These are phyloP conservation scores for Agrocybe praecox DNA, from an alignment of 768 basidiomycete genomes.

Conservation along the genomic window DNA sequence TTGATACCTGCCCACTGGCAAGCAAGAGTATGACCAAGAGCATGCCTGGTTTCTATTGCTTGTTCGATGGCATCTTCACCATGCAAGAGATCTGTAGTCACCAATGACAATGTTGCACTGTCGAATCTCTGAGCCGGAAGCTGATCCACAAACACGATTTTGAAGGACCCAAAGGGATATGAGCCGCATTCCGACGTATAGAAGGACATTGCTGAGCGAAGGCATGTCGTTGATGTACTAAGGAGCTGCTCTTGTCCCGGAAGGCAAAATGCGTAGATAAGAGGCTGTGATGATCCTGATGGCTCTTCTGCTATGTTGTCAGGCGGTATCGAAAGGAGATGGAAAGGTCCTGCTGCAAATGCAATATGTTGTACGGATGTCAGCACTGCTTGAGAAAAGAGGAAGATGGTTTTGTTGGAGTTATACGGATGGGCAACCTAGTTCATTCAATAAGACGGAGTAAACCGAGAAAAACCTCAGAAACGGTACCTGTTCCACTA, in stretches of 20 bases:
- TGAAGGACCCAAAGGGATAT: conserved; percentile 95
- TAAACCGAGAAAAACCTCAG: conserved; percentile 2
- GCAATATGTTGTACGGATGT: conserved; percentile 97
- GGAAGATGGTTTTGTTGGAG: conserved; percentile 92
- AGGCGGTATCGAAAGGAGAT: conserved; percentile 67
- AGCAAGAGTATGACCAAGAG: conserved; percentile 85
- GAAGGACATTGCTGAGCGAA: conserved; percentile 91
- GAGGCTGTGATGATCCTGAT: conserved; percentile 62
- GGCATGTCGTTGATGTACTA: conserved; percentile 66
- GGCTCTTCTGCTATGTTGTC: conserved; percentile 66
- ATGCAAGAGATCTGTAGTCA: conserved; percentile 81
- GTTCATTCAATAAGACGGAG: conserved; percentile 2
- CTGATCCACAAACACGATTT: conserved; percentile 92
- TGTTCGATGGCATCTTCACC: conserved; percentile 92
- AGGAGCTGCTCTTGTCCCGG: conserved; percentile 84
- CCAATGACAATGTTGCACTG: conserved; percentile 79
- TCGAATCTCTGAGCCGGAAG: conserved; percentile 82
- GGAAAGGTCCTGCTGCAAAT: conserved; percentile 95
- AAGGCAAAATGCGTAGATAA: conserved; percentile 91
- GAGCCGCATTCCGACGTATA: conserved; percentile 92
- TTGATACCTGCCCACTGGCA: conserved; percentile 98
- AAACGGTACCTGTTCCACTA: conserved; percentile 84
- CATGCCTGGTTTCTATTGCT: conserved; percentile 86
- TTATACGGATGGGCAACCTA: conserved; percentile 93
- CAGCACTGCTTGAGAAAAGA: conserved; percentile 83